Conservation (phyloP, 164 flowering plant species). For the Malania oleifera region DNA sequence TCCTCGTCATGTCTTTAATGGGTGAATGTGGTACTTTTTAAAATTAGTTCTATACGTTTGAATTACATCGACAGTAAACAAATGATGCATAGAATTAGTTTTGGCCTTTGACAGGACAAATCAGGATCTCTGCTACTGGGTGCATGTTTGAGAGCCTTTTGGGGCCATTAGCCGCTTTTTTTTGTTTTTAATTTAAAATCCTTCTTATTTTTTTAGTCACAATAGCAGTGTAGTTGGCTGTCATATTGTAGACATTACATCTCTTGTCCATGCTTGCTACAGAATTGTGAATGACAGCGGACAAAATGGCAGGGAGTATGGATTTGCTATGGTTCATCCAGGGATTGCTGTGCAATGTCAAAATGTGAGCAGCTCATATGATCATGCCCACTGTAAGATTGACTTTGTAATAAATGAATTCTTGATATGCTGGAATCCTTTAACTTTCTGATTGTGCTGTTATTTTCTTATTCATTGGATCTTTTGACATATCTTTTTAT, state of each 20-base stretch:
- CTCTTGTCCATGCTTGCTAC: not conserved
- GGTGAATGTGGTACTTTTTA: not conserved
- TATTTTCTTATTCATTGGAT: not conserved
- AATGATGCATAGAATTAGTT: no score
- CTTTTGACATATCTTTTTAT: constrained; percentile 10
- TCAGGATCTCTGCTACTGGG: not conserved
- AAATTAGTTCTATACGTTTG: no score
- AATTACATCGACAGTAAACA: no score
- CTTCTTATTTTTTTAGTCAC: no score
- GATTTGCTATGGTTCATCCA: constrained; percentile 15
- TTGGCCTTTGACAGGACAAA: not conserved
- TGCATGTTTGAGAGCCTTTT: not conserved
- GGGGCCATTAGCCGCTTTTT: no score
- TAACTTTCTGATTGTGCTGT: not conserved
- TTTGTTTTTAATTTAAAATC: no score
- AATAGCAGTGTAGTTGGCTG: no score
- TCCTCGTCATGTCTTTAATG: no score
- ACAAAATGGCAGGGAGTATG: constrained; percentile 32
- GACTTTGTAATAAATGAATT: constrained; percentile 25
- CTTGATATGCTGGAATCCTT: not conserved
- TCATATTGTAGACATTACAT: not conserved
- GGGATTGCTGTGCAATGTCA: constrained; percentile 15
- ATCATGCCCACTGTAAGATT: constrained; percentile 13
- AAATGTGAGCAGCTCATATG: constrained; percentile 16
- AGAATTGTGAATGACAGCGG: not conserved